Conservation (phyloP, 148 eudicot species). For the Spergularia bocconei region DNA sequence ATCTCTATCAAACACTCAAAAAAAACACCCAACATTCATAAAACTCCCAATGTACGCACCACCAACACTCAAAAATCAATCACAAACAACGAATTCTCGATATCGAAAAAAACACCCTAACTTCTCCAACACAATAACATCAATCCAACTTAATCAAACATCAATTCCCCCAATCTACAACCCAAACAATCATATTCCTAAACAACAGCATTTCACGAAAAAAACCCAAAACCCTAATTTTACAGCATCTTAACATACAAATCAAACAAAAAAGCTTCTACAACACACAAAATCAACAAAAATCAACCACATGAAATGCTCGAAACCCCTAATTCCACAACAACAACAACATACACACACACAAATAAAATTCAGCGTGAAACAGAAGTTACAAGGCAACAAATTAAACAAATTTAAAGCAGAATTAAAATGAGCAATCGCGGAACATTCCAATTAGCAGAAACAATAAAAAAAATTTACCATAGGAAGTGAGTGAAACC, state of each 20-base stretch:
- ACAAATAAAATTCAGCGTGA: neutral
- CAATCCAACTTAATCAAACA: neutral
- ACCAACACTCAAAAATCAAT: neutral
- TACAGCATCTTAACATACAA: neutral
- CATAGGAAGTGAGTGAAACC: neutral
- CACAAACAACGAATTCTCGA: neutral
- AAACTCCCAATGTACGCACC: neutral
- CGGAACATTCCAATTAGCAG: neutral
- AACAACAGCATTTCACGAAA: neutral
- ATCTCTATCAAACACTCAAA: too few species aligned
- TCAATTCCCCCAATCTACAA: neutral
- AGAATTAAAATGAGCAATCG: slow-evolving; percentile 3
- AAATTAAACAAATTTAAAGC: neutral
- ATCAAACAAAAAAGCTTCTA: neutral
- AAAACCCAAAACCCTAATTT: neutral
- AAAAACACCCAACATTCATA: neutral
- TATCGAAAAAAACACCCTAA: neutral
- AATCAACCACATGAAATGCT: neutral
- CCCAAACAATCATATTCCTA: neutral
- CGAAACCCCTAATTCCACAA: slow-evolving; percentile 13
- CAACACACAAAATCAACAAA: neutral
- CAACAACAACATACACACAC: neutral
- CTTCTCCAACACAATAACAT: neutral
- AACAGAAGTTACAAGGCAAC: neutral
- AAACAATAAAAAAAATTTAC: neutral